Conservation (phyloP, 768 basidiomycete species). For the Ramaria sp. region DNA sequence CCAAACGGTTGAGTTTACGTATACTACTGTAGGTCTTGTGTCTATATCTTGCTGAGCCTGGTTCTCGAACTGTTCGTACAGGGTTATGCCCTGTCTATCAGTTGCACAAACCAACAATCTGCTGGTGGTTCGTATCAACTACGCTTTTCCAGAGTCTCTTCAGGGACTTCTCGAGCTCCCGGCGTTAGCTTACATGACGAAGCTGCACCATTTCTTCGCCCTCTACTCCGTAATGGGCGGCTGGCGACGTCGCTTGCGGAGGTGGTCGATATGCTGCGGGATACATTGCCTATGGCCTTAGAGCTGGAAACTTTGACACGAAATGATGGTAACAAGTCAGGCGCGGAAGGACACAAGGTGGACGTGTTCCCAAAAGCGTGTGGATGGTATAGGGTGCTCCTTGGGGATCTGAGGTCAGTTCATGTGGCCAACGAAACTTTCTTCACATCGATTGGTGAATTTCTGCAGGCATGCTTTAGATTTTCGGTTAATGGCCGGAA, state of each 20-base stretch:
- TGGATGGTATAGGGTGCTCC: conserved; percentile 73
- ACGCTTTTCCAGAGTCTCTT: conserved; percentile 46
- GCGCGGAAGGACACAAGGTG: conserved; percentile 19
- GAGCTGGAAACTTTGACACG: conserved; percentile 42
- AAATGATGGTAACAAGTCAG: background rate
- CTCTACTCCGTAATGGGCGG: conserved; percentile 57
- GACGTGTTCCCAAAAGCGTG: conserved; percentile 71
- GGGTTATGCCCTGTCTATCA: conserved; percentile 72
- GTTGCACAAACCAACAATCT: conserved; percentile 65
- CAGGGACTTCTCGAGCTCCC: conserved; percentile 14
- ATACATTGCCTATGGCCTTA: conserved; percentile 68
- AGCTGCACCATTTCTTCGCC: conserved; percentile 65
- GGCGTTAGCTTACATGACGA: conserved; percentile 67
- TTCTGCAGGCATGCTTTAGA: conserved; percentile 60
- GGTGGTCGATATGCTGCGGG: conserved; percentile 57
- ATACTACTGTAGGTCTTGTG: conserved; percentile 43
- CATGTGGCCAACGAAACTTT: background rate
- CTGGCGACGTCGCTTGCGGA: conserved; percentile 55
- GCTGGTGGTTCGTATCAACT: conserved; percentile 65
- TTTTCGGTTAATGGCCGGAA: conserved; percentile 59
- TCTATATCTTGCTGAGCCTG: background rate
- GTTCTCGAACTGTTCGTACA: conserved; percentile 16
- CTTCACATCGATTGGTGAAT: background rate
- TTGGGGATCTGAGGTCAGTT: conserved; percentile 52
- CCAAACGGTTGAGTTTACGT: conserved; percentile 85